A percentile compares a stretch with the other conserved stretches of the same genome.
phyloP scores from a whole-genome alignment of 2,329 filamentous ascomycete genomes.

The Apiospora sp. region DNA sequence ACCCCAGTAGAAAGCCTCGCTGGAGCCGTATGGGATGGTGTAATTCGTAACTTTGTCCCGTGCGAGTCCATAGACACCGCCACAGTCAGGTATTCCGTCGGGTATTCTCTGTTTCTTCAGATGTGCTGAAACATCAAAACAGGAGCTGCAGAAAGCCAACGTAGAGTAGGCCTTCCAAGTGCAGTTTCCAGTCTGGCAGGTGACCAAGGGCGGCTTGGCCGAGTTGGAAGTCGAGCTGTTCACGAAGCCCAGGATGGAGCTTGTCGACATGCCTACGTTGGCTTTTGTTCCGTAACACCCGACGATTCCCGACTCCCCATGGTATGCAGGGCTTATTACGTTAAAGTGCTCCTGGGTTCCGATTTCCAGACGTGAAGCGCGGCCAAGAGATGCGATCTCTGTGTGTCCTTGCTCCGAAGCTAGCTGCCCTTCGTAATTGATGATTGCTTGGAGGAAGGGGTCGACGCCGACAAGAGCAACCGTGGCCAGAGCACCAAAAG shows the following conservation, averaged over 20 bases:
- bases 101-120: constrained; percentile 12
- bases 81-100: background rate
- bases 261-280: background rate
- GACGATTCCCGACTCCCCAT: constrained; percentile 22
- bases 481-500: constrained; percentile 29
- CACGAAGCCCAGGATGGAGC: constrained; percentile 31
- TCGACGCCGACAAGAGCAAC: constrained; percentile 33
- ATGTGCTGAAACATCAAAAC: constrained; percentile 30
- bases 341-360: background rate
- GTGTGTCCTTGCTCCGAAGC: constrained; percentile 21
- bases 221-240: constrained; percentile 24
- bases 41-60: background rate
- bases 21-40: background rate
- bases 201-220: constrained; percentile 27
- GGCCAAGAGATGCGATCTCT: background rate
- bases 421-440: constrained; percentile 27
- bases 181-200: constrained; percentile 36
- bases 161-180: constrained; percentile 35
- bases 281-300: background rate
- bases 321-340: background rate
- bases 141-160: constrained; percentile 34
- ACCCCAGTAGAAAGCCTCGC: background rate
- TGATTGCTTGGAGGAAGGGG: constrained; percentile 35
- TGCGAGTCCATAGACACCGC: background rate
- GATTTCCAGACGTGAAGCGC: constrained; percentile 8